Conservation (phyloP, 805 yeast genomes). For the Lipomyces orientalis region DNA sequence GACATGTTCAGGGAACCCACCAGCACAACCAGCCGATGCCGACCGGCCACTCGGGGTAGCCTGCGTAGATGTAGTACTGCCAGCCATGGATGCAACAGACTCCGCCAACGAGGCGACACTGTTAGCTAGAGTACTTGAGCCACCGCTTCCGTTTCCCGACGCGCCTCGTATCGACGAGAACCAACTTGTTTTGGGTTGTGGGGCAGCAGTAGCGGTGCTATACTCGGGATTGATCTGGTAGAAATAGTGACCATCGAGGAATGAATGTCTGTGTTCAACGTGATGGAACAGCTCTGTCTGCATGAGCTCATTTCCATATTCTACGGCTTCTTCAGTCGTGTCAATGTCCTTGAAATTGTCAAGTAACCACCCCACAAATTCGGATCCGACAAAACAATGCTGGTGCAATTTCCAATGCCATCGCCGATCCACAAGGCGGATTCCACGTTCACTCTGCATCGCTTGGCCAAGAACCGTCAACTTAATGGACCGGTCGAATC, state of each 20-base stretch:
- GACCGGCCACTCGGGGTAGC: slow-evolving; percentile 9
- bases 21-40: background rate
- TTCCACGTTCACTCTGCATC: slow-evolving; percentile 64
- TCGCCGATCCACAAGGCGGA: slow-evolving; percentile 73
- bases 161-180: slow-evolving; percentile 30
- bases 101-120: slow-evolving; percentile 18
- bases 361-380: slow-evolving; percentile 82
- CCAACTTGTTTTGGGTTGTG: slow-evolving; percentile 24
- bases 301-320: slow-evolving; percentile 80
- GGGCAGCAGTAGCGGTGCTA: slow-evolving; percentile 15
- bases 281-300: slow-evolving; percentile 73
- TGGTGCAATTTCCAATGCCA: slow-evolving; percentile 89
- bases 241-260: slow-evolving; percentile 92
- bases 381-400: slow-evolving; percentile 83
- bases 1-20: background rate
- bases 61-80: background rate
- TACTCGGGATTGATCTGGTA: slow-evolving; percentile 71
- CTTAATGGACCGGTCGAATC: slow-evolving; percentile 57
- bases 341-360: slow-evolving; percentile 79
- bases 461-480: slow-evolving; percentile 63
- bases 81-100: slow-evolving; percentile 1
- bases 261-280: slow-evolving; percentile 80
- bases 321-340: slow-evolving; percentile 80
- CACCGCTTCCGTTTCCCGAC: slow-evolving; percentile 10
- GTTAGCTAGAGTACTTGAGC: slow-evolving; percentile 11